phyloP scores from a whole-genome alignment of 768 basidiomycete genomes.

The Nidula microcarpa region DNA sequence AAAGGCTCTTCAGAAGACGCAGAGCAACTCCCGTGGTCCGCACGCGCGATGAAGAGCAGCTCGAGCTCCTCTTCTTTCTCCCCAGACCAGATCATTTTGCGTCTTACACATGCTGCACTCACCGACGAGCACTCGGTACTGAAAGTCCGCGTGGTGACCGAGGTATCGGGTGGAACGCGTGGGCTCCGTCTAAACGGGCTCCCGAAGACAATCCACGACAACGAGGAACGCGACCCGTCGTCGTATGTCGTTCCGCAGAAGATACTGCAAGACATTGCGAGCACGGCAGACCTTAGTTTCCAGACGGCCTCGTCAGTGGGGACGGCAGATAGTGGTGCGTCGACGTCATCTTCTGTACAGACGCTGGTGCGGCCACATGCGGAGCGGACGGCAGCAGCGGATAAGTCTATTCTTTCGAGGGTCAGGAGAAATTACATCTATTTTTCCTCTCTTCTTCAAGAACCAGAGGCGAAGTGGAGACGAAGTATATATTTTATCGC shows the following conservation, averaged over 20 bases:
- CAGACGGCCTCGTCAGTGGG: conserved; percentile 60
- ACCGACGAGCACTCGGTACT: conserved; percentile 74
- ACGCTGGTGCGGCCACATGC: conserved; percentile 30
- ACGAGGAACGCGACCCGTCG: conserved; percentile 66
- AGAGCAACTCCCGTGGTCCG: conserved; percentile 72
- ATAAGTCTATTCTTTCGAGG: conserved; percentile 81
- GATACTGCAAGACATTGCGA: conserved; percentile 72
- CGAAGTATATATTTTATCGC: conserved; percentile 53
- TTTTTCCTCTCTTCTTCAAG: conserved; percentile 94
- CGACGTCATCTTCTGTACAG: conserved; percentile 26
- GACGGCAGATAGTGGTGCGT: conserved; percentile 44
- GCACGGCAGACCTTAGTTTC: conserved; percentile 66
- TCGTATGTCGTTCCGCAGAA: conserved; percentile 56
- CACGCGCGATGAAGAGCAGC: conserved; percentile 48
- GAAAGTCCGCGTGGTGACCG: conserved; percentile 77
- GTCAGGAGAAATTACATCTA: conserved; percentile 96
- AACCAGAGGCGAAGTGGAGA: conserved; percentile 98
- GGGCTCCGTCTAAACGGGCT: conserved; percentile 87
- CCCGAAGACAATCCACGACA: conserved; percentile 59
- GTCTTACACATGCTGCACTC: conserved; percentile 69
- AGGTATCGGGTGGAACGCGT: conserved; percentile 72
- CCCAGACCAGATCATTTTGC: conserved; percentile 54
- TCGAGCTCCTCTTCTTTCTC: conserved; percentile 25
- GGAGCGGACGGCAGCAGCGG: conserved; percentile 56
- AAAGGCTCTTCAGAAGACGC: conserved; percentile 73